Evolutionary conservation across 192 early-diverging fungal species (phyloP), one percentile per base, ranked within the genome.

Genomic region (Umbelopsis sp.): DNA sequence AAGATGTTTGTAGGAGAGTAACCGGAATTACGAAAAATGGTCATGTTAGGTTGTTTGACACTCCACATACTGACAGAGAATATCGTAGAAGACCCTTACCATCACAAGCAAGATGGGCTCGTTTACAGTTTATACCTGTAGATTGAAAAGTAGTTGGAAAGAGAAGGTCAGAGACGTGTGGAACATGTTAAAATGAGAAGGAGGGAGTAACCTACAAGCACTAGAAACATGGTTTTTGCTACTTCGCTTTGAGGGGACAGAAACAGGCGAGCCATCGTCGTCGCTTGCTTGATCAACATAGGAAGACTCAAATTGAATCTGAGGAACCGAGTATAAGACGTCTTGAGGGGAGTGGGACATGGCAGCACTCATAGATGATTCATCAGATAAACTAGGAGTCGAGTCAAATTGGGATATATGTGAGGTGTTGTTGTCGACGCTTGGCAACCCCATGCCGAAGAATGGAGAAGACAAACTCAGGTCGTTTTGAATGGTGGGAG

Each of bases 31-130:
- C 36, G 36, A 38, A n/a, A n/a, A n/a, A n/a, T n/a, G n/a, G n/a
- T n/a, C n/a, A n/a, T n/a, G n/a, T n/a, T n/a, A n/a, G n/a, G n/a
- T n/a, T n/a, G n/a, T n/a, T n/a, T n/a, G n/a, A n/a, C n/a, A n/a
- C n/a, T n/a, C n/a, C n/a, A n/a, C 32, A 12, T 65, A 20, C 12
- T 65, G 25, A 59, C 12, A 38, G 25, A n/a, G 4, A 12, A 14
- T 2, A n/a, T n/a, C n/a, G n/a, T n/a, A 34, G 20, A 10, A 78
- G 0, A 41, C 38, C 7, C 87, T 88, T 85, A 89, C 87, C 83
- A 84, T 96, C 94, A 82, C 95, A 96, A 16, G 92, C 92, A 50
- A 96, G 82, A 72, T 96, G 95, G 4, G 93, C 91, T 68, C 89
- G 87, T 71, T 94, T 94, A 81, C 95, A 96, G 80, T 95, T 92